phyloP scores from a whole-genome alignment of 2,329 filamentous ascomycete genomes.

The Hysterium pulicare region DNA sequence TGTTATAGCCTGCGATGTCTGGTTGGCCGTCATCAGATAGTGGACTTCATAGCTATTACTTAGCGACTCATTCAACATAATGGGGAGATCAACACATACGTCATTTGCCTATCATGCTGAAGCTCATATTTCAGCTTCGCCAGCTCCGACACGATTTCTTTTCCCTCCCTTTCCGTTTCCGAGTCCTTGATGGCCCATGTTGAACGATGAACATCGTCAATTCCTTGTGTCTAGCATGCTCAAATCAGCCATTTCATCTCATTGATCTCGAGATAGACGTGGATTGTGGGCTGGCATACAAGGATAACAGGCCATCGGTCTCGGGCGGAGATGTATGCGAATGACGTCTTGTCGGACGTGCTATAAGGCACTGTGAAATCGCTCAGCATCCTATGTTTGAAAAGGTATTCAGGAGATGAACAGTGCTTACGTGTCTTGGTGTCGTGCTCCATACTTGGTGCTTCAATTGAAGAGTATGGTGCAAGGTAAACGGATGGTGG shows the following conservation, averaged over 20 bases:
- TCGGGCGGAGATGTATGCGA: slow-evolving; percentile 79
- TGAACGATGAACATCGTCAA: slow-evolving; percentile 88
- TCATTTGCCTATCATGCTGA: slow-evolving; percentile 78
- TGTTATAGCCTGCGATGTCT: slow-evolving; percentile 80
- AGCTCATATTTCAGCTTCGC: slow-evolving; percentile 89
- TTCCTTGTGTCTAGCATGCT: slow-evolving; percentile 69
- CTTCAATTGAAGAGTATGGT: not conserved
- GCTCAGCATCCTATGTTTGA: slow-evolving; percentile 6
- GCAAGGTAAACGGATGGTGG: no score
- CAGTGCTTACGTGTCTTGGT: slow-evolving; percentile 68
- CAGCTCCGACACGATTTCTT: slow-evolving; percentile 75
- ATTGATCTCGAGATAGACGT: not conserved
- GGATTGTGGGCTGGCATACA: no score
- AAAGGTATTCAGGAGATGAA: no score
- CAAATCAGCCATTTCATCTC: not conserved
- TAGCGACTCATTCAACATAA: not conserved
- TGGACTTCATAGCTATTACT: slow-evolving; percentile 51
- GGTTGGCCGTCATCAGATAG: slow-evolving; percentile 71
- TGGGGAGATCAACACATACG: slow-evolving; percentile 51
- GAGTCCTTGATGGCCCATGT: slow-evolving; percentile 58
- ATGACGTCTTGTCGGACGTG: slow-evolving; percentile 80
- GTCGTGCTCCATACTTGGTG: slow-evolving; percentile 65
- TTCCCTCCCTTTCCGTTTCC: slow-evolving; percentile 73
- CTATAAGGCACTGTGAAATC: slow-evolving; percentile 63
- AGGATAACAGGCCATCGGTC: slow-evolving; percentile 93